Evolutionary conservation across 176 grass and related monocot species (phyloP).

Genomic region (Musa beccarii): DNA sequence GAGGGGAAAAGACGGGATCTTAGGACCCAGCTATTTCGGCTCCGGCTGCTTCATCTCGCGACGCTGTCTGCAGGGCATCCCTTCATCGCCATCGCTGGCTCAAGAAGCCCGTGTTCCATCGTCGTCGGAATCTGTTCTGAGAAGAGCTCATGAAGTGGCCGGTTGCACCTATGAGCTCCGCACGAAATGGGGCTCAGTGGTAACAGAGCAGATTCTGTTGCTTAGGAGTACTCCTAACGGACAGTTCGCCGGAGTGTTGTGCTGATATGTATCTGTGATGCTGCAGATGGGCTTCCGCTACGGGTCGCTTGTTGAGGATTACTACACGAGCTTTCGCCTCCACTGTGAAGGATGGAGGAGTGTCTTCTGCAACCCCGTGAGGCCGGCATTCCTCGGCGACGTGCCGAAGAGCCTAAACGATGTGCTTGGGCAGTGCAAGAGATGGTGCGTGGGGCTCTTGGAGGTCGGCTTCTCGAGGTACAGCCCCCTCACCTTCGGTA

Average conservation of each 20-base stretch:
- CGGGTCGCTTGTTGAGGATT: slow-evolving; percentile 40
- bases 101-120: not conserved
- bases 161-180: slow-evolving; percentile 21
- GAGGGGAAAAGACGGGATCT: slow-evolving; percentile 27
- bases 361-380: slow-evolving; percentile 19
- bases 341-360: slow-evolving; percentile 40
- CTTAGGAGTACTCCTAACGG: not conserved
- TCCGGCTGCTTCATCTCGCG: slow-evolving; percentile 33
- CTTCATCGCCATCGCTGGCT: too few relatives aligned
- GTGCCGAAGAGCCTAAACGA: slow-evolving; percentile 36
- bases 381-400: slow-evolving; percentile 26
- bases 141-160: slow-evolving; percentile 10
- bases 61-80: not conserved
- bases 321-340: slow-evolving; percentile 29
- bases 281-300: slow-evolving; percentile 33
- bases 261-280: not conserved
- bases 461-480: slow-evolving; percentile 29
- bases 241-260: not conserved
- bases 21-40: slow-evolving; percentile 28
- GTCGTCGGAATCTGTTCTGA: not conserved
- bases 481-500: slow-evolving; percentile 22
- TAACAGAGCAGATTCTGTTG: not conserved
- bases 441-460: slow-evolving; percentile 26
- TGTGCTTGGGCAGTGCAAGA: slow-evolving; percentile 28
- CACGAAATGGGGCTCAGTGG: slow-evolving; percentile 34